Base-by-base conservation (phyloP, 805 yeast genomes). In the Wickerhamomyces alni region DNA sequence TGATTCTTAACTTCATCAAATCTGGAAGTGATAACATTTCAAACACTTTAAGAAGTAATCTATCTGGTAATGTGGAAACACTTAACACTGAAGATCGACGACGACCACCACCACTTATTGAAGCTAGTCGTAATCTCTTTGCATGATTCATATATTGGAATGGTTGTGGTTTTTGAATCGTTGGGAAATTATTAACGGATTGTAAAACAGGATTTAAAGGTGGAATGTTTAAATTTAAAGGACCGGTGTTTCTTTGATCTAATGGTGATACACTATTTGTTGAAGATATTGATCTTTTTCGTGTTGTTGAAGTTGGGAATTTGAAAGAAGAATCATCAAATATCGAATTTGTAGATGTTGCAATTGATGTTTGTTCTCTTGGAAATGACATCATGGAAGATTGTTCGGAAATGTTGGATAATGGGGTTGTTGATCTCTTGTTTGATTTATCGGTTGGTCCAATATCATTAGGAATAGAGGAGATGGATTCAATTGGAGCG, bases 41-140 rank as follows among this genome's bases (percentile, higher is more conserved):
- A 46, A 84, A 80, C 1, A 80, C 70, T 41, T 63, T 62, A 21
- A 80, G 54, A 30, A 82, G 60, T 6, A 82, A 54, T 16, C 74
- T 62, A 55, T 82, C 89, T 0, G 87, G 80, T 25, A 83, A 59
- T 2, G 79, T 75, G 5, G 82, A 79, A 34, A 71, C 67, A 17
- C 72, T 68, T 35, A 81, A 57, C 3, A 77, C 63, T 0, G 86
- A 78, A 0, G 86, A 76, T 39, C 80, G 62, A 39, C 86, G 63
- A 41, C 72, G 59, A 4, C 70, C 68, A 41, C 72, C 59, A 4
- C 70, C 68, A 28, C 67, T 61, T 17, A 76, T 50, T 27, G 58
- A 62, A 6, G 71, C 68, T 22, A 79, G 54, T 44, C 78, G 62
- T 36, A 74, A 52, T 52, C 87, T 63, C 45, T 74, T 74, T 35